These are phyloP conservation scores for Cutaneotrichosporon sp. DNA, from an alignment of 1,284 basidiomycete genomes.

Conservation along the genomic window DNA sequence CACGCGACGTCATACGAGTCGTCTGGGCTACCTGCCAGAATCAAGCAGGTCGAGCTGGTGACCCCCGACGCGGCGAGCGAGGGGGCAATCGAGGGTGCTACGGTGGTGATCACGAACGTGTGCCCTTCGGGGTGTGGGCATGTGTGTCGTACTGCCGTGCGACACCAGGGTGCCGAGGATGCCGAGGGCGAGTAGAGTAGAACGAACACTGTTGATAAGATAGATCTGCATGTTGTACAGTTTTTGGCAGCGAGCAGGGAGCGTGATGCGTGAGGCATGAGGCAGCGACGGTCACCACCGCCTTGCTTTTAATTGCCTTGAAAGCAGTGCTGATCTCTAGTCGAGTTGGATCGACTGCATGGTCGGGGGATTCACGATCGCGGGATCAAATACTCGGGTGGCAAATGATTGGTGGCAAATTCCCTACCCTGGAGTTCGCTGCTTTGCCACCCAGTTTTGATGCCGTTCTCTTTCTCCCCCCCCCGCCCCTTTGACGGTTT, in stretches of 20 bases:
- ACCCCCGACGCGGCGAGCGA: conserved; percentile 1
- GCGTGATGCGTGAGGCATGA: too few relatives aligned
- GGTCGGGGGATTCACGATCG: too few relatives aligned
- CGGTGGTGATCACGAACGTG: conserved; percentile 27
- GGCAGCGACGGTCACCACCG: too few relatives aligned
- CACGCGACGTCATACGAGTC: conserved; percentile 13
- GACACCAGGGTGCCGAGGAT: not conserved
- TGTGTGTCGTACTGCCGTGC: conserved; percentile 29
- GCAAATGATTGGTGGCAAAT: too few relatives aligned
- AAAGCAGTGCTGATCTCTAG: too few relatives aligned
- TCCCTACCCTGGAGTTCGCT: not conserved
- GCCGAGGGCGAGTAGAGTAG: too few relatives aligned
- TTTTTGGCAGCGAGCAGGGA: too few relatives aligned
- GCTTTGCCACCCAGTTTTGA: conserved; percentile 6
- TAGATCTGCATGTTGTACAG: conserved; percentile 1
- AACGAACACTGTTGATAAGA: not conserved
- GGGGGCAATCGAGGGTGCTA: not conserved
- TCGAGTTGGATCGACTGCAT: too few relatives aligned
- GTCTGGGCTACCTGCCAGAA: not conserved
- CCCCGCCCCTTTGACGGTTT: conserved; percentile 3
- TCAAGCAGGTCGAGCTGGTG: conserved; percentile 1
- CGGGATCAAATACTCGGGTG: conserved; percentile 6
- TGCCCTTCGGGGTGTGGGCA: conserved; percentile 49
- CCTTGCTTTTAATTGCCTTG: too few relatives aligned
- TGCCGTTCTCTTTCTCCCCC: too few relatives aligned